phyloP scores from a whole-genome alignment of 2,329 filamentous ascomycete genomes.

The Venturia pyrina region DNA sequence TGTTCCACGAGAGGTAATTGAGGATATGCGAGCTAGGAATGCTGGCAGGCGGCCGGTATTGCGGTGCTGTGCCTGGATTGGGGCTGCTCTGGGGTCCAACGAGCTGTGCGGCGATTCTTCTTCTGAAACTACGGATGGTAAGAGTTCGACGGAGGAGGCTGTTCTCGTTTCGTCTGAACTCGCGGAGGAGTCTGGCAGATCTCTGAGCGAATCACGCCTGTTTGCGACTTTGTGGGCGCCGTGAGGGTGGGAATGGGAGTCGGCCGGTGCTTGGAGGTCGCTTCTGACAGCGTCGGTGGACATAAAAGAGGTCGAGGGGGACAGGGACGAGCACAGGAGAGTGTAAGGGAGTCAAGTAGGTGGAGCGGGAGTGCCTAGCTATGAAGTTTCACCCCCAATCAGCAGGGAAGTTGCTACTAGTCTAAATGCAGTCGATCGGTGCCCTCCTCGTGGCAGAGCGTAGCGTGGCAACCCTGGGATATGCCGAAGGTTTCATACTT shows the following conservation, averaged over 20 bases:
- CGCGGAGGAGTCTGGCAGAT: neutral
- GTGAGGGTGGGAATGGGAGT: neutral
- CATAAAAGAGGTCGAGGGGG: slow-evolving; percentile 2
- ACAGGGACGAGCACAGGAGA: neutral
- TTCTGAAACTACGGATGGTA: slow-evolving; percentile 2
- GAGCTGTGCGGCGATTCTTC: neutral
- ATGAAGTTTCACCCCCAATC: slow-evolving; percentile 1
- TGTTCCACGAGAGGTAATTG: slow-evolving; percentile 3
- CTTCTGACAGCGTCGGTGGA: slow-evolving; percentile 3
- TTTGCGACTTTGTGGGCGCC: neutral
- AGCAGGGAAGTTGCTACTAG: neutral
- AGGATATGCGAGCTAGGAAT: slow-evolving; percentile 5
- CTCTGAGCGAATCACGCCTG: neutral
- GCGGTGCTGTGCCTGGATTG: neutral
- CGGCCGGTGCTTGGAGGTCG: neutral
- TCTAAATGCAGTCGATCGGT: neutral
- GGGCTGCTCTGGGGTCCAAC: neutral
- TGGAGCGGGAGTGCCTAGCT: neutral
- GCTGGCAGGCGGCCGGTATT: neutral
- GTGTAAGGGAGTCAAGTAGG: neutral
- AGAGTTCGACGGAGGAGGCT: neutral
- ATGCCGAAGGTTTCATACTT: neutral
- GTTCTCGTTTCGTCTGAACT: neutral
- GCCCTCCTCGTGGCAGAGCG: slow-evolving; percentile 1
- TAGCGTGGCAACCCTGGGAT: slow-evolving; percentile 1